A percentile compares a stretch with the other conserved stretches of the same genome.
Conservation (phyloP, 352 stramenopile genomes). For the Globisporangium barbulae region DNA sequence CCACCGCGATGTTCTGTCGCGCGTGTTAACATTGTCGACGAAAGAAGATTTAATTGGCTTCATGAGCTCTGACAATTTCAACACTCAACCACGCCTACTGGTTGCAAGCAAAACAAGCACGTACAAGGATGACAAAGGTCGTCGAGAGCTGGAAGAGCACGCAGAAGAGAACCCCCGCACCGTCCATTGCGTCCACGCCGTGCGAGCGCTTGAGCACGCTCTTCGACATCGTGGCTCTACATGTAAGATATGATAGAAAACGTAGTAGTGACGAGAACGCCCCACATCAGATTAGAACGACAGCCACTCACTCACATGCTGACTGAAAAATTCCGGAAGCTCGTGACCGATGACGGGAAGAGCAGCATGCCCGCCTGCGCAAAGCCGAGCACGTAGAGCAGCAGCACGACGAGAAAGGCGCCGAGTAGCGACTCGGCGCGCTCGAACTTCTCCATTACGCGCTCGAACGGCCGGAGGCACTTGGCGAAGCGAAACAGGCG, state of each 20-base stretch:
- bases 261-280: not conserved
- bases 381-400: constrained; percentile 44
- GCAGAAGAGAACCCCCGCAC: constrained; percentile 23
- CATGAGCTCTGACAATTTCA: not conserved
- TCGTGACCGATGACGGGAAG: constrained; percentile 27
- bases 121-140: constrained; percentile 43
- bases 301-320: constrained; percentile 37
- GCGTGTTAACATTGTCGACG: not conserved
- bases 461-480: constrained; percentile 40
- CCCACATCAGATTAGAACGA: not conserved
- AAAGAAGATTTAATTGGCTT: not conserved
- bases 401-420: constrained; percentile 34
- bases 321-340: constrained; percentile 36
- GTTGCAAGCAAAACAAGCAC: not conserved
- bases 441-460: constrained; percentile 39
- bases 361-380: constrained; percentile 42
- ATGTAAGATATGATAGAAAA: not conserved
- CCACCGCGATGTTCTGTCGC: constrained; percentile 52
- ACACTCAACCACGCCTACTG: not conserved
- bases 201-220: constrained; percentile 14
- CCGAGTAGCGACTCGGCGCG: constrained; percentile 37
- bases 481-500: constrained; percentile 44
- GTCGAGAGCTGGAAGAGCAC: constrained; percentile 39
- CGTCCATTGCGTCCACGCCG: not conserved
- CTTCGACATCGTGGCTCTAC: constrained; percentile 30